phyloP scores from a whole-genome alignment of 768 basidiomycete species.

The Gymnopilus dilepis region DNA sequence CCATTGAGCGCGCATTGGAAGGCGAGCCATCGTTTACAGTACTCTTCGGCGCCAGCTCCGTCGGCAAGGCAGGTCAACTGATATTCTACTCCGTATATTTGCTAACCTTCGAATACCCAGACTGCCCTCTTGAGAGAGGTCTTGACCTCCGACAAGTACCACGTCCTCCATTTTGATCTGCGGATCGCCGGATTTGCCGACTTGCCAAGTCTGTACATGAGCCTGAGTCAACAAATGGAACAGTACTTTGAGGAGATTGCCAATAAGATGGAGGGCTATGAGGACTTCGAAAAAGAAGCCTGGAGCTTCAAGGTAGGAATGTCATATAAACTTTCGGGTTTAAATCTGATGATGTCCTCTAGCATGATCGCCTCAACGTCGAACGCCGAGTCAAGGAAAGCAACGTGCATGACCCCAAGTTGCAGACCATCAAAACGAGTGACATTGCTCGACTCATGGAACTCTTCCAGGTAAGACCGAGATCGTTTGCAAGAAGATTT shows the following conservation, averaged over 20 bases:
- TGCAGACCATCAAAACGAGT: conserved; percentile 66
- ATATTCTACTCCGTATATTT: background rate
- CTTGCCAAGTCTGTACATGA: conserved; percentile 75
- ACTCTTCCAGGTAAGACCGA: conserved; percentile 65
- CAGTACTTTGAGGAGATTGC: conserved; percentile 76
- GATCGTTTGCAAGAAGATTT: background rate
- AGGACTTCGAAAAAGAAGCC: conserved; percentile 75
- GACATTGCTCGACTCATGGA: conserved; percentile 87
- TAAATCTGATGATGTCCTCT: conserved; percentile 5
- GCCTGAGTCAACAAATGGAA: conserved; percentile 82
- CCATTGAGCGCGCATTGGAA: conserved; percentile 68
- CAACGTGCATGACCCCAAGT: conserved; percentile 44
- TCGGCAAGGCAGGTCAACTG: conserved; percentile 65
- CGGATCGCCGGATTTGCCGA: conserved; percentile 87
- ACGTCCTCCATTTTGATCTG: conserved; percentile 85
- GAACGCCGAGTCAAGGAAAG: conserved; percentile 63
- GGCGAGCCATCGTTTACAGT: conserved; percentile 82
- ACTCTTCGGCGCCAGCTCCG: conserved; percentile 80
- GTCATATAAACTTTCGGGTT: background rate
- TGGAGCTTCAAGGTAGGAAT: conserved; percentile 75
- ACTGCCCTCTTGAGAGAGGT: conserved; percentile 83
- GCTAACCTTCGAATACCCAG: conserved; percentile 36
- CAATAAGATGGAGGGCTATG: conserved; percentile 61
- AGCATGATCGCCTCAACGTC: conserved; percentile 81
- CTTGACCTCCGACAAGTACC: conserved; percentile 68